Evolutionary conservation across 164 flowering plant genomes (phyloP), one percentile per base, ranked within the genome.

Genomic region (Nelumbo lutea): DNA sequence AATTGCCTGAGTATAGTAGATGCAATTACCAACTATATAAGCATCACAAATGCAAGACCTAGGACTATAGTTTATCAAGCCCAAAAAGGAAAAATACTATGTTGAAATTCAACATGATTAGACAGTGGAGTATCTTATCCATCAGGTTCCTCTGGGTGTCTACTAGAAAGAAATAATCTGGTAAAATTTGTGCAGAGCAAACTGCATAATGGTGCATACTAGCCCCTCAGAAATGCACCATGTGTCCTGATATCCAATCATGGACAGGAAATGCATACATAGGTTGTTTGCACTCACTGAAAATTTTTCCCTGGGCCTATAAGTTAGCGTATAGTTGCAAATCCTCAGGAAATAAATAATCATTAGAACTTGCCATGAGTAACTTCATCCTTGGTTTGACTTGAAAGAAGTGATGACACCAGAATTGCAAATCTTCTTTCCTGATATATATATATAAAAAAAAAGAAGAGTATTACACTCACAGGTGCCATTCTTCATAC

Each of bases 311-410:
- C 58, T 38, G 15, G 27, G 48, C 52, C 44, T 43, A 27, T 46
- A 52, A 3, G 42, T 45, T 13, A 65, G 45, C 13, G 6, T 11
- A 27, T 1, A 6, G 42, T 58, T 10, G 14, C 9, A 42, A 60
- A 48, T 68, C 38, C 57, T 46, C 70, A 40, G 48, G 64, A 10
- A 9, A 55, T 38, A 10, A 52, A 14, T 11, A 39, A 71, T 13
- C 13, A 70, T 48, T 5, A 59, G 70, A 74, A 90, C 97, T 87
- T 87, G 83, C 98, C 98, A 87, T 90, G 93, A 65, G 82, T 96
- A 45, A 92, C 90, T 61, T 78, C 80, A 80, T 96, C 99, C 81
- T 96, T 96, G 53, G 99, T 96, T 80, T 96, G 99, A 83, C 99
- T 96, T 67, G 99, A 96, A 11, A 96, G 79, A 60, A 96, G 97